phyloP scores from a whole-genome alignment of 345 rosid species.

The Orychophragmus violaceus region DNA sequence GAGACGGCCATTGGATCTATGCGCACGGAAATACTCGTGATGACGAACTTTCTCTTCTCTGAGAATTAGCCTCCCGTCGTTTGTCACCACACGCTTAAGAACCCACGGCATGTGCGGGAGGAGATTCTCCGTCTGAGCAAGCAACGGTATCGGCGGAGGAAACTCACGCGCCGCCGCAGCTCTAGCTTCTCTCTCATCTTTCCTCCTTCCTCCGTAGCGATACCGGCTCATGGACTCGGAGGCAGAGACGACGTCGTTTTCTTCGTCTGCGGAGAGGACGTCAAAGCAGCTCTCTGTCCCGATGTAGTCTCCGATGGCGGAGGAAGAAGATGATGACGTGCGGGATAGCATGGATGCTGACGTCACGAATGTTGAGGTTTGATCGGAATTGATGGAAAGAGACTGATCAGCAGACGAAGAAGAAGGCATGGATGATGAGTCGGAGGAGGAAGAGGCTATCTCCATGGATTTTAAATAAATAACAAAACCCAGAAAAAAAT shows the following conservation, averaged over 20 bases:
- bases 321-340: constrained; percentile 29
- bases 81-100: constrained; percentile 46
- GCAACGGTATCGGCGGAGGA: constrained; percentile 66
- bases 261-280: constrained; percentile 28
- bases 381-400: constrained; percentile 20
- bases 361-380: constrained; percentile 13
- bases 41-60: constrained; percentile 55
- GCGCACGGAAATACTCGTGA: constrained; percentile 60
- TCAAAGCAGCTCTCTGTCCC: constrained; percentile 80
- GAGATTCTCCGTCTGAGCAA: constrained; percentile 50
- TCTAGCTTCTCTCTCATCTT: constrained; percentile 29
- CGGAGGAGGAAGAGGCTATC: constrained; percentile 22
- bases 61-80: constrained; percentile 65
- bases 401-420: constrained; percentile 9
- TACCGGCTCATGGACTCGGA: background rate
- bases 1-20: constrained; percentile 65
- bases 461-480: background rate
- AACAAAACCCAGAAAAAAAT: constrained; percentile 5
- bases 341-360: constrained; percentile 29
- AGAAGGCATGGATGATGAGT: constrained; percentile 20
- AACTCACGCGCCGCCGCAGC: constrained; percentile 44
- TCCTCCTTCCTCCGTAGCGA: constrained; percentile 28
- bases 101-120: constrained; percentile 60
- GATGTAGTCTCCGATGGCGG: constrained; percentile 56
- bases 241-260: background rate